phyloP scores from a whole-genome alignment of 139 green algal genomes.

The Volvox africanus region DNA sequence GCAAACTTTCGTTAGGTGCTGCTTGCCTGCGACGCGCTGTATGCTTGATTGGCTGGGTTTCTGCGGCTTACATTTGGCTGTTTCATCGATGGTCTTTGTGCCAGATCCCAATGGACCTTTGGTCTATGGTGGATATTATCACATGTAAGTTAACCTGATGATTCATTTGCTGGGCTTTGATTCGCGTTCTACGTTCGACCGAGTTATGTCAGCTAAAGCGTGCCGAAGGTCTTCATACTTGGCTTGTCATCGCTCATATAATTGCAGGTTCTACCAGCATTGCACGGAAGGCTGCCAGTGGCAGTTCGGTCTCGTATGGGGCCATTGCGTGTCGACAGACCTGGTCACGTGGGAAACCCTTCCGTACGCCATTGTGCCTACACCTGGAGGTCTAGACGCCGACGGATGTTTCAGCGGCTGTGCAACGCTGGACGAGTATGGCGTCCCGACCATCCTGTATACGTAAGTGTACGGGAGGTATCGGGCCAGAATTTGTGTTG shows the following conservation, averaged over 20 bases:
- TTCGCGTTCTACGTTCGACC: too few relatives aligned
- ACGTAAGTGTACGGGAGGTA: conserved; percentile 52
- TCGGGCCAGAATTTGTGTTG: too few relatives aligned
- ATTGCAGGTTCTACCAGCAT: conserved; percentile 84
- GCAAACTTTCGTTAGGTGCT: too few relatives aligned
- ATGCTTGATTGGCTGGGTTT: too few relatives aligned
- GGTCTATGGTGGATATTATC: conserved; percentile 70
- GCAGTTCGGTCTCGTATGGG: conserved; percentile 80
- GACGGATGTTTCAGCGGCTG: conserved; percentile 78
- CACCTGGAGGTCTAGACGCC: conserved; percentile 64
- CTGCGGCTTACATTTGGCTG: too few relatives aligned
- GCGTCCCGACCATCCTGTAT: conserved; percentile 71
- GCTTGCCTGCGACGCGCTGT: too few relatives aligned
- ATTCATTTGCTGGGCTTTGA: too few relatives aligned
- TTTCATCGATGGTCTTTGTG: too few relatives aligned
- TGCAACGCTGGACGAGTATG: conserved; percentile 58
- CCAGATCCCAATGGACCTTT: conserved; percentile 52
- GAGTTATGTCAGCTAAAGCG: neutral
- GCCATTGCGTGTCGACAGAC: conserved; percentile 75
- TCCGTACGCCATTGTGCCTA: conserved; percentile 73
- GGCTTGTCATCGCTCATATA: neutral
- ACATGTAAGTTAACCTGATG: conserved; percentile 57
- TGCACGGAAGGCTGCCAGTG: conserved; percentile 69
- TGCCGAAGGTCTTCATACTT: neutral
- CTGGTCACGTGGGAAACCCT: conserved; percentile 83